Evolutionary conservation across 306 rosid species (phyloP).

Genomic region (Gillenia trifoliata): DNA sequence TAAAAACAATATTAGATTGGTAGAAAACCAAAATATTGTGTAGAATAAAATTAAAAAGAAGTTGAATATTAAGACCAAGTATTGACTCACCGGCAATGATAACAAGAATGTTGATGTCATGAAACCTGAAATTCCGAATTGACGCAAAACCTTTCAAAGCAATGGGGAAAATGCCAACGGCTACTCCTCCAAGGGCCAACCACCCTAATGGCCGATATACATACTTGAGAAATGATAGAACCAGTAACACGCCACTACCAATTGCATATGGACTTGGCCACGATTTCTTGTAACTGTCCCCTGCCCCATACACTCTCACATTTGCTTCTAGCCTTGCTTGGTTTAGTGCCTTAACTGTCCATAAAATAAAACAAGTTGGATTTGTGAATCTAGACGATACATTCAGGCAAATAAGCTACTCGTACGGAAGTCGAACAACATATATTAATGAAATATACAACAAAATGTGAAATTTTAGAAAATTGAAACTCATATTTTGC

Average conservation of each 20-base stretch:
- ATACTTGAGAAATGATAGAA: constrained; percentile 53
- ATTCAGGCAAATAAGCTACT: not conserved
- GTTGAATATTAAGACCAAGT: not conserved
- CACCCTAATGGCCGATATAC: constrained; percentile 47
- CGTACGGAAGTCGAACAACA: too few species aligned
- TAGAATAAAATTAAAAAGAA: not conserved
- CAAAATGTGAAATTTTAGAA: too few species aligned
- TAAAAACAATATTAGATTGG: too few species aligned
- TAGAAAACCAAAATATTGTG: not conserved
- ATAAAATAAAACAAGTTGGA: not conserved
- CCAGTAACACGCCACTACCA: constrained; percentile 52
- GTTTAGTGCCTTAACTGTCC: constrained; percentile 78
- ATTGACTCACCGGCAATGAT: constrained; percentile 60
- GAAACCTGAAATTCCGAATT: constrained; percentile 45
- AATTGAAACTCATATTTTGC: too few species aligned
- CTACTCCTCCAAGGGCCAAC: constrained; percentile 76
- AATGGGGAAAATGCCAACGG: constrained; percentile 50
- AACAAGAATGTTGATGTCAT: constrained; percentile 69
- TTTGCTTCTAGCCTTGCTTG: constrained; percentile 80
- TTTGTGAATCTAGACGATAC: not conserved
- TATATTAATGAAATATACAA: too few species aligned
- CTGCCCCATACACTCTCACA: constrained; percentile 47
- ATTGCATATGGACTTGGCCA: constrained; percentile 84
- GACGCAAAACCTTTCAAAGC: constrained; percentile 43
- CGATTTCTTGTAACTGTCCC: constrained; percentile 36